Conservation (phyloP, 306 rosid species). For the Glycine soja region DNA sequence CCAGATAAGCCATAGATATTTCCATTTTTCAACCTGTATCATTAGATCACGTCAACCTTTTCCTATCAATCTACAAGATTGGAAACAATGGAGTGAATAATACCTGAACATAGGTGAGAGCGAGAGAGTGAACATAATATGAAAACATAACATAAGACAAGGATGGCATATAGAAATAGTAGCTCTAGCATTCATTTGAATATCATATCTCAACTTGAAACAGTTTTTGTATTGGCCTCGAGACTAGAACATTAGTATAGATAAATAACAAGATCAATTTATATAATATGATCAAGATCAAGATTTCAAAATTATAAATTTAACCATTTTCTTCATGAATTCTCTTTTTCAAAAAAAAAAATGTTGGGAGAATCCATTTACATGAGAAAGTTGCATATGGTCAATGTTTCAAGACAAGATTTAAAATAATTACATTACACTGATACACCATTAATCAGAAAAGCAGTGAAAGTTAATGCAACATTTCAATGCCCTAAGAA, state of each 20-base stretch:
- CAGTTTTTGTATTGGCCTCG: constrained; percentile 26
- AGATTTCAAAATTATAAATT: constrained; percentile 16
- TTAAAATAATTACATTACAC: constrained; percentile 34
- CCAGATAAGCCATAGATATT: too few species aligned
- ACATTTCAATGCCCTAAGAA: constrained; percentile 41
- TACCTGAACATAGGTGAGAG: too few species aligned
- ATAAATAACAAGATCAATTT: constrained; percentile 14
- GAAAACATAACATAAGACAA: constrained; percentile 19
- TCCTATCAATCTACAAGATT: too few species aligned
- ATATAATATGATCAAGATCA: constrained; percentile 24
- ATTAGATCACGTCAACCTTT: too few species aligned
- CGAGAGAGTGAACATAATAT: too few species aligned
- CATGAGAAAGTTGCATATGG: constrained; percentile 38
- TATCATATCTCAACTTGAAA: constrained; percentile 8
- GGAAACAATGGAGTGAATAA: too few species aligned
- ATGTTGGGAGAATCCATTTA: constrained; percentile 44
- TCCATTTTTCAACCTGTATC: too few species aligned
- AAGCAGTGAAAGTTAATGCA: constrained; percentile 38
- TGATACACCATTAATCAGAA: constrained; percentile 33
- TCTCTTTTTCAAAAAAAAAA: not conserved
- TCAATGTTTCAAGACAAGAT: constrained; percentile 40
- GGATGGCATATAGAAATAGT: constrained; percentile 13
- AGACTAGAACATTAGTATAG: constrained; percentile 16
- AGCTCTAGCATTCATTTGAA: constrained; percentile 10
- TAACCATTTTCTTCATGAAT: constrained; percentile 24